Conservation (phyloP, 2,329 filamentous ascomycete species). For the Fusarium algeriense region DNA sequence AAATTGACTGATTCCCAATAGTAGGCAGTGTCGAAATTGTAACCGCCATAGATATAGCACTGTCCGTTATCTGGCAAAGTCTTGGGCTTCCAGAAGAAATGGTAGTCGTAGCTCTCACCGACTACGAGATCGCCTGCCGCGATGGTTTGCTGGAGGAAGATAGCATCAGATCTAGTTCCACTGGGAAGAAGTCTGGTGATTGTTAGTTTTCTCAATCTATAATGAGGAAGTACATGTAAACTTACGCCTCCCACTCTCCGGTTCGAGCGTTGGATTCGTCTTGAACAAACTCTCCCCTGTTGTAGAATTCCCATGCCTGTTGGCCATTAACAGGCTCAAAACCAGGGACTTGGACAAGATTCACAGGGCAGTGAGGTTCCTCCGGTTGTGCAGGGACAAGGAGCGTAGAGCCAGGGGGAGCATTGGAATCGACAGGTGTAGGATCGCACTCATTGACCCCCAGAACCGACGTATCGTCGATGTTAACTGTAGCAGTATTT, state of each 20-base stretch:
- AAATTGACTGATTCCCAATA: rapidly evolving
- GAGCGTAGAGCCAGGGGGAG: background rate
- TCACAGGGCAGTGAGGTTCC: background rate
- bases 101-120: background rate
- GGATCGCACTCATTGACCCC: background rate
- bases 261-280: background rate
- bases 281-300: rapidly evolving
- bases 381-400: background rate
- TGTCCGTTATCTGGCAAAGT: background rate
- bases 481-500: background rate
- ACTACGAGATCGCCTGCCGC: rapidly evolving
- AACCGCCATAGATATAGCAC: background rate
- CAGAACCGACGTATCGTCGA: background rate
- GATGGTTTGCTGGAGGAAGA: background rate
- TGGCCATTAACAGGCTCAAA: background rate
- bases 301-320: background rate
- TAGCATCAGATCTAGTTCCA: rapidly evolving
- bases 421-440: background rate
- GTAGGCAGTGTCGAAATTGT: background rate
- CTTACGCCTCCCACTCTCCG: conserved; percentile 10
- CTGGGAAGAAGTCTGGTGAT: background rate
- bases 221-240: rapidly evolving
- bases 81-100: conserved; percentile 14
- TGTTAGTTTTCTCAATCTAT: background rate
- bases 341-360: background rate